Conservation (phyloP, 352 stramenopile species). For the Pythium volutum region DNA sequence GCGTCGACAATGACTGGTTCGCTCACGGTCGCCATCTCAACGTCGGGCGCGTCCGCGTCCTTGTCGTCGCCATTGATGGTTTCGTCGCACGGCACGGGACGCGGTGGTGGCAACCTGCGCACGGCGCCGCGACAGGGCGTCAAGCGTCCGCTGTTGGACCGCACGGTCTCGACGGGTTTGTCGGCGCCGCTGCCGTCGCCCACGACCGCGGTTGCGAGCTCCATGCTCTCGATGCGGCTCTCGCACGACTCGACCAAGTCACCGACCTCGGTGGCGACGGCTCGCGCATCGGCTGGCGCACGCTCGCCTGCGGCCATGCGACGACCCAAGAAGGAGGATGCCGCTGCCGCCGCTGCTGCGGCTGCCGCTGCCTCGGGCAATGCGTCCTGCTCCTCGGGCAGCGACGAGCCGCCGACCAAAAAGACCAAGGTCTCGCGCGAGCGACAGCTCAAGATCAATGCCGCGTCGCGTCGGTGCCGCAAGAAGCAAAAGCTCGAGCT, state of each 20-base stretch:
- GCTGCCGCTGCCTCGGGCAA: constrained; percentile 1
- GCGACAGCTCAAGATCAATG: constrained; percentile 87
- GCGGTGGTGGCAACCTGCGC: constrained; percentile 2
- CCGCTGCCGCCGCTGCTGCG: background rate
- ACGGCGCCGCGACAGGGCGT: constrained; percentile 30
- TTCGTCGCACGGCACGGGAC: constrained; percentile 2
- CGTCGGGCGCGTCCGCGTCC: background rate
- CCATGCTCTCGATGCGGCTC: constrained; percentile 65
- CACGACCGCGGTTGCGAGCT: constrained; percentile 50
- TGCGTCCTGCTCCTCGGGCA: constrained; percentile 11
- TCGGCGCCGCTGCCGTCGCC: constrained; percentile 33
- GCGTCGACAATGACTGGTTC: background rate
- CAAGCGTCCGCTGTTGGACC: constrained; percentile 45
- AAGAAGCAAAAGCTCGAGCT: constrained; percentile 88
- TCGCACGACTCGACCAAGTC: constrained; percentile 18
- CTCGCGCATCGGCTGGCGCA: background rate
- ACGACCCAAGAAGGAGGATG: constrained; percentile 26
- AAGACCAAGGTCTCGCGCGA: constrained; percentile 85
- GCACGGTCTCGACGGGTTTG: background rate
- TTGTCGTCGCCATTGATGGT: background rate
- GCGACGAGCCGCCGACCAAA: constrained; percentile 36
- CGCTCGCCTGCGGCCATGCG: background rate
- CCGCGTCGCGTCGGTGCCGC: constrained; percentile 71
- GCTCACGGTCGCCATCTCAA: constrained; percentile 8
- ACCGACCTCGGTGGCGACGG: constrained; percentile 8